Conservation (phyloP, 2,329 filamentous ascomycete species). For the Emergomyces africanus region DNA sequence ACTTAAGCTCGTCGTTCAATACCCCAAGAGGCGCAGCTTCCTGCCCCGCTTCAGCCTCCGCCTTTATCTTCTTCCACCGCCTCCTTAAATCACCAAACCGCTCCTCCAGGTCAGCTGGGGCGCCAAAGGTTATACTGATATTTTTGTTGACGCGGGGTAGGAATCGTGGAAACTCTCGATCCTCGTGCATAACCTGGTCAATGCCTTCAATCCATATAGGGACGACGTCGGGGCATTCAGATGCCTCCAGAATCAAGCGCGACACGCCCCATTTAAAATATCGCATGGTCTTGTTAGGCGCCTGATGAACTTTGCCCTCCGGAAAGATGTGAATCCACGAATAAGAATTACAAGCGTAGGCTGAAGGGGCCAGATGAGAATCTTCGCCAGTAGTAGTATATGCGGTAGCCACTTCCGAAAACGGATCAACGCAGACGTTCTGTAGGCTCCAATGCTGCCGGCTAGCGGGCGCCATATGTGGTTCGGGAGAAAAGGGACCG, state of each 20-base stretch:
- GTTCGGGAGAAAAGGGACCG: conserved; percentile 43
- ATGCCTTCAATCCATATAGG: conserved; percentile 93
- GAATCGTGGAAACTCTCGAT: conserved; percentile 64
- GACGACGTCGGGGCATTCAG: conserved; percentile 75
- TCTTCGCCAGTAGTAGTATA: conserved; percentile 29
- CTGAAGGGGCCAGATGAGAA: conserved; percentile 55
- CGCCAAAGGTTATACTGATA: conserved; percentile 65
- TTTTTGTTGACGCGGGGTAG: conserved; percentile 61
- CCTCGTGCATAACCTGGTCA: conserved; percentile 78
- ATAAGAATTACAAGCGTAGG: conserved; percentile 55
- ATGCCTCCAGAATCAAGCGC: conserved; percentile 76
- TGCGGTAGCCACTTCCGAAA: conserved; percentile 31
- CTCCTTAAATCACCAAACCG: conserved; percentile 66
- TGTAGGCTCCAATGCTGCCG: conserved; percentile 26
- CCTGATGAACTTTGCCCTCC: conserved; percentile 88
- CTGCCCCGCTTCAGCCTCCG: conserved; percentile 34
- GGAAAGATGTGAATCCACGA: conserved; percentile 94
- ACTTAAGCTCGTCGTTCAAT: conserved; percentile 51
- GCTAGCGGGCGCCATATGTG: conserved; percentile 28
- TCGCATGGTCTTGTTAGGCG: conserved; percentile 62
- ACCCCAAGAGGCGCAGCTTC: conserved; percentile 38
- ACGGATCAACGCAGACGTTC: conserved; percentile 35
- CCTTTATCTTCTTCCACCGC: conserved; percentile 57
- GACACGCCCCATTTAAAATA: conserved; percentile 99
- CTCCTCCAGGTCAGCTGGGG: conserved; percentile 57